These are phyloP conservation scores for Harringtonia aguacate DNA, from an alignment of 2,329 filamentous ascomycete genomes.

Conservation along the genomic window DNA sequence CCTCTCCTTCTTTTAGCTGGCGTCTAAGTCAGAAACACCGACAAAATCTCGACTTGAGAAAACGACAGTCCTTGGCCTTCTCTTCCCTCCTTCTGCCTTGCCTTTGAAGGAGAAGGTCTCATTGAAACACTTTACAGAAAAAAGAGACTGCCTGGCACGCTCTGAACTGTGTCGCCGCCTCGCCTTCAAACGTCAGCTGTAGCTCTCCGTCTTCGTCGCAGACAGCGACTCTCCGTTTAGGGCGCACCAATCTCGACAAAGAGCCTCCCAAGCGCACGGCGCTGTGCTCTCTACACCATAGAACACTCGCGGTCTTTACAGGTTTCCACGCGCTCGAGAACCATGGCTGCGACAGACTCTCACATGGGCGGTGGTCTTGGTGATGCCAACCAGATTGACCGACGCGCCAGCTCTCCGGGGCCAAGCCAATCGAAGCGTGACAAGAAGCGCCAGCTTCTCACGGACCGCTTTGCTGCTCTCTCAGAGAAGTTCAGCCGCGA, in stretches of 20 bases:
- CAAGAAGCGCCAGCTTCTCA: constrained; percentile 74
- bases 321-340: background rate
- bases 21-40: background rate
- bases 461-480: constrained; percentile 67
- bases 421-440: constrained; percentile 65
- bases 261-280: no score
- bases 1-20: background rate
- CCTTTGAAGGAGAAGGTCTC: no score
- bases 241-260: no score
- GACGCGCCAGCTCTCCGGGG: constrained; percentile 21
- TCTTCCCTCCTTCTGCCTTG: background rate
- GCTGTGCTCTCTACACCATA: background rate
- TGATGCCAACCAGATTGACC: constrained; percentile 10
- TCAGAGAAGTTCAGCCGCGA: constrained; percentile 70
- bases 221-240: no score
- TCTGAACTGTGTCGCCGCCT: no score
- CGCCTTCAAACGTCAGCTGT: no score
- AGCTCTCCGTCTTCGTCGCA: no score
- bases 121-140: no score
- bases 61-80: background rate
- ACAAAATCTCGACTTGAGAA: background rate
- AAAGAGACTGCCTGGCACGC: no score
- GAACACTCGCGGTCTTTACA: background rate
- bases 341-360: constrained; percentile 3
- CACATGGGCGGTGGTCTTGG: background rate